Percentiles rank a stretch among this genome's conserved stretches.
Conservation (phyloP, 371 early-diverging fungal genomes). For the Homolaphlyctis polyrhiza region DNA sequence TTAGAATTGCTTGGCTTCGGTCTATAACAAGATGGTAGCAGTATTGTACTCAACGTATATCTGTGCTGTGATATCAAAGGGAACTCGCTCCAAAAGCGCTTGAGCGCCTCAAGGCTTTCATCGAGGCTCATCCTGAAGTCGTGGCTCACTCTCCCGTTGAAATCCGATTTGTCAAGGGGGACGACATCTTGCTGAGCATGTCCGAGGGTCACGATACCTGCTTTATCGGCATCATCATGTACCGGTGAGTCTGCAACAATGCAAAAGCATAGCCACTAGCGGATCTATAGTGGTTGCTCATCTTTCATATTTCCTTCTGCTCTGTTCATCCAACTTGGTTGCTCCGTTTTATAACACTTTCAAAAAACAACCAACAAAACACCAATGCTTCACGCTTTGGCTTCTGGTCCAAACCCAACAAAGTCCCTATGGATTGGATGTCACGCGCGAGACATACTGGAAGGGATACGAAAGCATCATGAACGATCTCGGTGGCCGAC, state of each 20-base stretch:
- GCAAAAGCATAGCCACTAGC: too few relatives aligned
- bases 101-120: conserved; percentile 53
- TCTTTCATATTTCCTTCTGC: too few relatives aligned
- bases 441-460: conserved; percentile 69
- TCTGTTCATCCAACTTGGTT: too few relatives aligned
- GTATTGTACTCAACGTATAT: too few relatives aligned
- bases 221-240: conserved; percentile 84
- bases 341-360: not conserved
- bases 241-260: conserved; percentile 46
- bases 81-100: conserved; percentile 60
- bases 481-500: conserved; percentile 65
- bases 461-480: conserved; percentile 71
- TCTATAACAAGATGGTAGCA: not conserved
- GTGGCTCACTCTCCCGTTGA: conserved; percentile 74
- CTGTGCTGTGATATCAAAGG: conserved; percentile 6
- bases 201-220: conserved; percentile 64
- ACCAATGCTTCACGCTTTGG: too few relatives aligned
- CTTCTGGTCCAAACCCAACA: too few relatives aligned
- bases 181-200: conserved; percentile 78
- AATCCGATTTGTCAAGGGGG: conserved; percentile 69
- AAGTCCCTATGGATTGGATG: conserved; percentile 67
- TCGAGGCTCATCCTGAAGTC: conserved; percentile 29
- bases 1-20: too few relatives aligned
- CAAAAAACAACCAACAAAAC: not conserved
- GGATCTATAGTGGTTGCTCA: too few relatives aligned